phyloP scores from a whole-genome alignment of 495 filamentous ascomycete genomes.

The Parachaetomium inaequale region DNA sequence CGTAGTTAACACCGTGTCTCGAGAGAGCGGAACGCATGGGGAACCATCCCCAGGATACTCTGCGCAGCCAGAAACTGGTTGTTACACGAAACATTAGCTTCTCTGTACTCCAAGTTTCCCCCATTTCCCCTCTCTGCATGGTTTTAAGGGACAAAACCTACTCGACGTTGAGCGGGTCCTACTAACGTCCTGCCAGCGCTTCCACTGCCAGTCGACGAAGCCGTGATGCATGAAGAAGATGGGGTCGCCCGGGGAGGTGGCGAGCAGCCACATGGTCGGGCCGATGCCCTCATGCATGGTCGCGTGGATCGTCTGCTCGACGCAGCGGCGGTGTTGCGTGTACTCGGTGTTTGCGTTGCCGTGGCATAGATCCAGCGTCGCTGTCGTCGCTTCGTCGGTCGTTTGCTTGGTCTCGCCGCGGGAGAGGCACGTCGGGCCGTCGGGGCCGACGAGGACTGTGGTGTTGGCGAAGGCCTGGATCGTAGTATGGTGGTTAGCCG shows the following conservation, averaged over 20 bases:
- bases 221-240: not conserved
- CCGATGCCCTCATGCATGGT: not conserved
- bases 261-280: not conserved
- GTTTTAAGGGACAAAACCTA: not conserved
- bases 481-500: not conserved
- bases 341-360: not conserved
- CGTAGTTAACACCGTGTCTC: not conserved
- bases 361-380: not conserved
- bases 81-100: not conserved
- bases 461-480: not conserved
- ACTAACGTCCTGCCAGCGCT: not conserved
- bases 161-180: not conserved
- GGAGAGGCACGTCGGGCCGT: not conserved
- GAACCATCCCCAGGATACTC: not conserved
- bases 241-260: not conserved
- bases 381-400: not conserved
- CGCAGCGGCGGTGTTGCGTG: not conserved
- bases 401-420: not conserved
- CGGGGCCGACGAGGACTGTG: not conserved
- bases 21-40: not conserved
- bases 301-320: not conserved
- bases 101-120: not conserved
- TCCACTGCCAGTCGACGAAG: constrained; percentile 1
- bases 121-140: not conserved
- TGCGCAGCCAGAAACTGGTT: not conserved